Conservation (phyloP, 805 yeast species). For the Jamesozyma spencerorum region DNA sequence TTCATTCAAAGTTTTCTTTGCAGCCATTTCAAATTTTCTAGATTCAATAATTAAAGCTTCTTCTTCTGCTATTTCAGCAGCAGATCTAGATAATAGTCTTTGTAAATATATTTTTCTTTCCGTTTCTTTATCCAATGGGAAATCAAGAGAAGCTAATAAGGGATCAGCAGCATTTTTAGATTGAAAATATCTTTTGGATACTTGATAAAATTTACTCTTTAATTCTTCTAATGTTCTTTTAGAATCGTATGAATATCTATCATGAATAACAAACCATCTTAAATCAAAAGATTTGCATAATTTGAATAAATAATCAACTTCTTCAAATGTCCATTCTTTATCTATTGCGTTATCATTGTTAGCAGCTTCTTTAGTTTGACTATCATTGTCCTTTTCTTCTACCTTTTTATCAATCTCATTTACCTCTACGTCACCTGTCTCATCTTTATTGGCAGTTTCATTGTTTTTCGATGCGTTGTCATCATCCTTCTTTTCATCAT, state of each 20-base stretch:
- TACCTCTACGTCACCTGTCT: slow-evolving; percentile 7
- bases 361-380: slow-evolving; percentile 14
- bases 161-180: slow-evolving; percentile 38
- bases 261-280: slow-evolving; percentile 59
- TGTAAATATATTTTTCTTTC: slow-evolving; percentile 76
- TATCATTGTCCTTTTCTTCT: slow-evolving; percentile 14
- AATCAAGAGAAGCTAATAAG: slow-evolving; percentile 55
- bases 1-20: slow-evolving; percentile 78
- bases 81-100: slow-evolving; percentile 69
- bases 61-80: slow-evolving; percentile 97
- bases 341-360: not conserved
- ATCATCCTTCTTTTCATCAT: slow-evolving; percentile 10
- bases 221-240: slow-evolving; percentile 63
- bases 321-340: slow-evolving; percentile 58
- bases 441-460: not conserved
- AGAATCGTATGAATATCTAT: slow-evolving; percentile 38
- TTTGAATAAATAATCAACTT: slow-evolving; percentile 70
- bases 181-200: slow-evolving; percentile 47
- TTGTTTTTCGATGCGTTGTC: not conserved
- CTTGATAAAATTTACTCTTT: slow-evolving; percentile 69
- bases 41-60: slow-evolving; percentile 91
- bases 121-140: slow-evolving; percentile 59
- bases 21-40: slow-evolving; percentile 81
- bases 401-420: slow-evolving; percentile 19
- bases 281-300: slow-evolving; percentile 45